Conservation (phyloP, 2,329 filamentous ascomycete species). For the Xylariaceae sp. region DNA sequence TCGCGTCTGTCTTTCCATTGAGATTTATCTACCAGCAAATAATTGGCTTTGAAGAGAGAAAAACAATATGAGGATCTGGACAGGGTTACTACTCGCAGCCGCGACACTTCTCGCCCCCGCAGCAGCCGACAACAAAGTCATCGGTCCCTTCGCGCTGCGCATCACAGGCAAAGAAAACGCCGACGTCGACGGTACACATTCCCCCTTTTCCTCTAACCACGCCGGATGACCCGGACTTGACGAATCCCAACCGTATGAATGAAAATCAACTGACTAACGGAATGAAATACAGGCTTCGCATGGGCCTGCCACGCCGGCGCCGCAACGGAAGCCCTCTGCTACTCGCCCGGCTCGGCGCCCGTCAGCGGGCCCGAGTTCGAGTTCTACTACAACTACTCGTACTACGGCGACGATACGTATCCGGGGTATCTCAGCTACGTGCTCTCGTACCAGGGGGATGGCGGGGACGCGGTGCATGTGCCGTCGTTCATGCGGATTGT, state of each 20-base stretch:
- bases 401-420: background rate
- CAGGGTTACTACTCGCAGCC: background rate
- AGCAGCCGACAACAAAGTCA: constrained; percentile 4
- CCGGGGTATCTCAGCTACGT: constrained; percentile 14
- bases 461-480: constrained; percentile 1
- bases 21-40: no score
- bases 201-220: background rate
- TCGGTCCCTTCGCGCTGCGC: constrained; percentile 18
- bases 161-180: constrained; percentile 12
- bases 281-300: constrained; percentile 5
- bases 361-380: constrained; percentile 12
- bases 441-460: background rate
- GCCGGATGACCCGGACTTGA: no score
- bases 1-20: no score
- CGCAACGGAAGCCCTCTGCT: constrained; percentile 14
- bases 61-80: constrained; percentile 5
- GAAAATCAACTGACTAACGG: background rate
- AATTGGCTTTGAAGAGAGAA: background rate
- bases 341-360: background rate
- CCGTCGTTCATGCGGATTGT: constrained; percentile 12
- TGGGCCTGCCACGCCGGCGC: constrained; percentile 14
- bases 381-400: constrained; percentile 20
- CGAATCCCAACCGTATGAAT: no score
- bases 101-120: background rate
- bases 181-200: constrained; percentile 9